Evolutionary conservation across 345 rosid genomes (phyloP).

Genomic region (Combretum micranthum): DNA sequence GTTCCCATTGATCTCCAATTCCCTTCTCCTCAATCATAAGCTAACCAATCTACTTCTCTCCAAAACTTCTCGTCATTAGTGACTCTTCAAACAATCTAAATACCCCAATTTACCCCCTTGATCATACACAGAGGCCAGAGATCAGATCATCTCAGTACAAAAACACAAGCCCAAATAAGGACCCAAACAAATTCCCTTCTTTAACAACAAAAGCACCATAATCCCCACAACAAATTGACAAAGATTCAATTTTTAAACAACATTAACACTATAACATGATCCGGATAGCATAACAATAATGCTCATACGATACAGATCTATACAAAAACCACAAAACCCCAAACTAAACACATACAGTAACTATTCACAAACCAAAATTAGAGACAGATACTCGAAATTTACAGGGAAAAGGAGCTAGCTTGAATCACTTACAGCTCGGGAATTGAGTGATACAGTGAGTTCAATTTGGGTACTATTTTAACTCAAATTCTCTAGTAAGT

Average conservation of each 20-base stretch:
- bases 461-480: too few relatives aligned
- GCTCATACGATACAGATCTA: conserved; percentile 8
- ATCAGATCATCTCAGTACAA: neutral
- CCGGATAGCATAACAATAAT: neutral
- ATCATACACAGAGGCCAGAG: too few relatives aligned
- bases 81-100: too few relatives aligned
- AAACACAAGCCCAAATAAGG: neutral
- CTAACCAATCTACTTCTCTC: too few relatives aligned
- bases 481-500: too few relatives aligned
- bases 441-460: conserved; percentile 1
- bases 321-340: neutral
- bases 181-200: too few relatives aligned
- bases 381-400: neutral
- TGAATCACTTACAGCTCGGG: neutral
- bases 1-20: too few relatives aligned
- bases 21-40: too few relatives aligned
- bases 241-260: neutral
- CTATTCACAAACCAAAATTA: neutral
- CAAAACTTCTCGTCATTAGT: too few relatives aligned
- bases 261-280: conserved; percentile 2
- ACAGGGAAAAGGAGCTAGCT: neutral
- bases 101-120: too few relatives aligned
- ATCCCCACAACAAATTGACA: neutral
- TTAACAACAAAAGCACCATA: neutral
- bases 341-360: neutral